Percentiles rank a stretch among this genome's conserved stretches.
Conservation (phyloP, 2,329 filamentous ascomycete species). For the Sphaerulina musiva region DNA sequence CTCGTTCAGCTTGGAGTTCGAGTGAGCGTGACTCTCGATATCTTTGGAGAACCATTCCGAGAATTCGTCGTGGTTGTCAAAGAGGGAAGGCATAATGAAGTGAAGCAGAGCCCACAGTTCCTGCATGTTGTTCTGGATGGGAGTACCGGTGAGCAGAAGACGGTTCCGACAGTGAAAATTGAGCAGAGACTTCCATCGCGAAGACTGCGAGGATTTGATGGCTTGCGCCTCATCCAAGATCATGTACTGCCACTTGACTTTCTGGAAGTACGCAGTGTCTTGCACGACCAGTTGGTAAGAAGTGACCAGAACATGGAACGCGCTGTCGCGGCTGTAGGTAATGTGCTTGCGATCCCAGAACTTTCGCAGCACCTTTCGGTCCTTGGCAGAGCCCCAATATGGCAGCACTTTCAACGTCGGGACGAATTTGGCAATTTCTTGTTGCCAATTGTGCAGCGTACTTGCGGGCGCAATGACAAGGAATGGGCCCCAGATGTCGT, state of each 20-base stretch:
- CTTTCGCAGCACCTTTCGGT: constrained; percentile 92
- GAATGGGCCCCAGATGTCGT: constrained; percentile 98
- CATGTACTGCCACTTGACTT: constrained; percentile 99
- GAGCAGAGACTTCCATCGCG: constrained; percentile 90
- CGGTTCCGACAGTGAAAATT: constrained; percentile 94
- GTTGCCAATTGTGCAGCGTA: constrained; percentile 98
- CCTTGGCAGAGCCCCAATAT: constrained; percentile 92
- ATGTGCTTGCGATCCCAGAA: constrained; percentile 99
- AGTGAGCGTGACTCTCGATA: constrained; percentile 96
- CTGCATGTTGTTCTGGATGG: constrained; percentile 99
- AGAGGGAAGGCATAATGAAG: constrained; percentile 99
- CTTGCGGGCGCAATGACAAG: constrained; percentile 93
- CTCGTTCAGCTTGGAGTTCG: constrained; percentile 98
- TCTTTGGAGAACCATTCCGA: constrained; percentile 93
- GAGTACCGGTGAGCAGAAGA: constrained; percentile 87
- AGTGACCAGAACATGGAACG: constrained; percentile 93
- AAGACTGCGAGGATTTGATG: constrained; percentile 96
- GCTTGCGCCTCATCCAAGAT: constrained; percentile 97
- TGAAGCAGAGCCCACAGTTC: constrained; percentile 95
- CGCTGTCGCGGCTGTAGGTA: constrained; percentile 85
- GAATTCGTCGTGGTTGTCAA: constrained; percentile 89
- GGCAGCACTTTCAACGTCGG: constrained; percentile 90
- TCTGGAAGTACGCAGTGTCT: constrained; percentile 95
- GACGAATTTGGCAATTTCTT: constrained; percentile 93
- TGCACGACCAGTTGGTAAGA: constrained; percentile 96